Evolutionary conservation across 257 asterid genomes (phyloP).

Genomic region (Striga asiatica): DNA sequence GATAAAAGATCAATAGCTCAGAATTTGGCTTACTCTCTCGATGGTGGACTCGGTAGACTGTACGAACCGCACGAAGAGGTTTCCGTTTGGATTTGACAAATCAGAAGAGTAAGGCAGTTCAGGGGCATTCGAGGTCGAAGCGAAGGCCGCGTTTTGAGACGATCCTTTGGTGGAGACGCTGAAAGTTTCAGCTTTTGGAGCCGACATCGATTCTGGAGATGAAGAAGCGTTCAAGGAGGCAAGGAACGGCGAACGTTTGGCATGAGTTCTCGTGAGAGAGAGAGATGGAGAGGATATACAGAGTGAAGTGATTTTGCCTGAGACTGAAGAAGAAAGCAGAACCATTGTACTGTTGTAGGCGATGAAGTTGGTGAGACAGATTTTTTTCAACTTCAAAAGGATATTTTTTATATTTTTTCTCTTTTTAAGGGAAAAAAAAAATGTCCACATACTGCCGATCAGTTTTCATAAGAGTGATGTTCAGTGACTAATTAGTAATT

Average conservation of each 20-base stretch:
- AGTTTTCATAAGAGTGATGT: too few relatives aligned
- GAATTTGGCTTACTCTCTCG: conserved; percentile 39
- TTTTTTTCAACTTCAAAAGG: background rate
- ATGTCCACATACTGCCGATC: too few relatives aligned
- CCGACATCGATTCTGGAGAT: conserved; percentile 35
- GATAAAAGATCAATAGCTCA: background rate
- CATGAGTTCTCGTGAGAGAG: conserved; percentile 7
- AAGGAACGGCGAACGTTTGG: conserved; percentile 16
- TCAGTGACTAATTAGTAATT: too few relatives aligned
- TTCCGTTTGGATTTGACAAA: conserved; percentile 34
- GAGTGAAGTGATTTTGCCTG: conserved; percentile 24
- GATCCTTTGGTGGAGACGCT: conserved; percentile 23
- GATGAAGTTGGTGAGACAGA: background rate
- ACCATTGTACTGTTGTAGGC: too few relatives aligned
- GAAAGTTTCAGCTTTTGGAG: conserved; percentile 23
- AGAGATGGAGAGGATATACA: conserved; percentile 22
- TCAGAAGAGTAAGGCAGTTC: conserved; percentile 27
- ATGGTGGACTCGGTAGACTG: conserved; percentile 55
- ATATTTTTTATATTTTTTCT: too few relatives aligned
- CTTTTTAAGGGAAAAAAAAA: too few relatives aligned
- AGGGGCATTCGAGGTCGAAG: conserved; percentile 26
- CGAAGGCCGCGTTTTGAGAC: conserved; percentile 20
- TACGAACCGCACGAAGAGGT: conserved; percentile 36
- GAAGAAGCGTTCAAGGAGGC: conserved; percentile 33
- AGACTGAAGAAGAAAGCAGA: conserved; percentile 22